phyloP scores from a whole-genome alignment of 306 rosid species.

The Bauhinia variegata region DNA sequence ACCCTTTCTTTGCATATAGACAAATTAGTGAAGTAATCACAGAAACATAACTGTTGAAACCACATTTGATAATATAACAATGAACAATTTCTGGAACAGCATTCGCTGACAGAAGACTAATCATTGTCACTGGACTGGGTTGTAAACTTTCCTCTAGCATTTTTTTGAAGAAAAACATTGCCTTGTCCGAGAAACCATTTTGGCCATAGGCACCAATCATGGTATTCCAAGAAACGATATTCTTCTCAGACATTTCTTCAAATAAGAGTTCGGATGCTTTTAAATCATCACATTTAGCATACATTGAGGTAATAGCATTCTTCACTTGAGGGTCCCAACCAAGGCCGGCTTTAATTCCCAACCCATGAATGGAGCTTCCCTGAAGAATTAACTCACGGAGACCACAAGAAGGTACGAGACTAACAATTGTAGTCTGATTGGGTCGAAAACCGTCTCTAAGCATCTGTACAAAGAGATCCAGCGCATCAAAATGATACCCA shows the following conservation, averaged over 20 bases:
- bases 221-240: slow-evolving; percentile 79
- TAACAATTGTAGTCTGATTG: slow-evolving; percentile 46
- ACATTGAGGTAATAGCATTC: slow-evolving; percentile 71
- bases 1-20: slow-evolving; percentile 55
- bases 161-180: slow-evolving; percentile 57
- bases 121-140: slow-evolving; percentile 64
- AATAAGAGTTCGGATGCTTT: slow-evolving; percentile 59
- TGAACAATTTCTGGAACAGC: slow-evolving; percentile 56
- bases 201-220: slow-evolving; percentile 78
- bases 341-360: slow-evolving; percentile 57
- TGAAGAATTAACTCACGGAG: slow-evolving; percentile 40
- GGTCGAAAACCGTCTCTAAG: slow-evolving; percentile 51
- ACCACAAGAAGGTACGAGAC: slow-evolving; percentile 57
- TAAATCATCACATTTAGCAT: slow-evolving; percentile 70
- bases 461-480: slow-evolving; percentile 48
- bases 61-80: slow-evolving; percentile 60
- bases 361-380: slow-evolving; percentile 59
- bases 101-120: slow-evolving; percentile 69
- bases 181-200: no score
- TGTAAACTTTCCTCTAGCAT: slow-evolving; percentile 55
- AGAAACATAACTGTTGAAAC: no score
- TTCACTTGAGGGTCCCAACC: slow-evolving; percentile 48
- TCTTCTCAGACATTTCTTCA: slow-evolving; percentile 55
- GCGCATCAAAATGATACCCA: slow-evolving; percentile 42
- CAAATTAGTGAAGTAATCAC: slow-evolving; percentile 75